Percentiles rank a stretch among this genome's conserved stretches.
These are phyloP conservation scores for Tubosaeta sp. DNA, from an alignment of 768 basidiomycete genomes.

Conservation along the genomic window DNA sequence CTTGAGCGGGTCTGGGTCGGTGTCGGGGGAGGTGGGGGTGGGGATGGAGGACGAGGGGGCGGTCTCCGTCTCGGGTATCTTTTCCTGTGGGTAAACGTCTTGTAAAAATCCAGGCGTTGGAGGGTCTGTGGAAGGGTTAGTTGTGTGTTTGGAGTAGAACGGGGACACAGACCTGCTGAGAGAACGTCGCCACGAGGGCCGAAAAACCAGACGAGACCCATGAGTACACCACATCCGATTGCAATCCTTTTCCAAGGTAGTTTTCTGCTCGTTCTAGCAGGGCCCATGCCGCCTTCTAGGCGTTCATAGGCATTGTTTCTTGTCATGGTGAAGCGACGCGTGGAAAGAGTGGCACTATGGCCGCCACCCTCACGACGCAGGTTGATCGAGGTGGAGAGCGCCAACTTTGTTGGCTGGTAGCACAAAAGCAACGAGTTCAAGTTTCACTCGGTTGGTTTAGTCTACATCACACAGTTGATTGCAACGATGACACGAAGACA, in stretches of 20 bases:
- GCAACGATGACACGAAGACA: neutral
- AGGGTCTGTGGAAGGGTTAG: neutral
- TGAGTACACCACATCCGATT: constrained; percentile 50
- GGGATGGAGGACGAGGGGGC: neutral
- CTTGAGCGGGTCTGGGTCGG: constrained; percentile 70
- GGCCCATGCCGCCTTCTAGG: constrained; percentile 58
- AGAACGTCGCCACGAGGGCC: constrained; percentile 38
- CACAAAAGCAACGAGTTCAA: too few species aligned
- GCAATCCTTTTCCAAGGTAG: constrained; percentile 65
- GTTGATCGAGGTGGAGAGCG: constrained; percentile 29
- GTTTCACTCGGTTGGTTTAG: too few species aligned
- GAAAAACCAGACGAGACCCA: constrained; percentile 64
- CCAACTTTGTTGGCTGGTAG: constrained; percentile 19
- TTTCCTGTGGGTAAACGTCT: constrained; percentile 21
- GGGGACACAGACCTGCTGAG: constrained; percentile 13
- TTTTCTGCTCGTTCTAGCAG: constrained; percentile 33
- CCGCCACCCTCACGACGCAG: constrained; percentile 23
- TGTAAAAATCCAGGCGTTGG: neutral
- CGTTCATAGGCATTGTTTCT: constrained; percentile 51
- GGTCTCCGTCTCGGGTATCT: constrained; percentile 10
- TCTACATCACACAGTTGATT: neutral
- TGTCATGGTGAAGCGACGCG: constrained; percentile 24
- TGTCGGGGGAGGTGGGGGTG: neutral
- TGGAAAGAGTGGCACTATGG: constrained; percentile 6
- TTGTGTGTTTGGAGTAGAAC: neutral